Evolutionary conservation across 176 grass and related monocot species (phyloP).

Genomic region (bread wheat (Triticum aestivum)): IWGSC_CS_RefSeq_v2.1 NC_057796.1:423600757-423601256

Average conservation of each 20-base stretch:
- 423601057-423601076: not conserved
- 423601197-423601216: slow-evolving; percentile 1
- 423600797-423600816: not conserved
- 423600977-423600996: too few relatives aligned
- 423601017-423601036: not conserved
- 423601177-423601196: not conserved
- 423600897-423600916: not conserved
- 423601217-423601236: slow-evolving; percentile 20
- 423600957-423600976: too few relatives aligned
- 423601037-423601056: not conserved
- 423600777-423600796: not conserved
- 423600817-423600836: not conserved
- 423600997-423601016: too few relatives aligned
- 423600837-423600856: not conserved
- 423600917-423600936: too few relatives aligned
- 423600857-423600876: not conserved
- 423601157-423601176: not conserved
- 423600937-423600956: too few relatives aligned
- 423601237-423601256: slow-evolving; percentile 28
- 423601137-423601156: slow-evolving; percentile 1
- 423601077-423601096: slow-evolving; percentile 7
- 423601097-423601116: not conserved
- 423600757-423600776: slow-evolving; percentile 16
- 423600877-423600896: not conserved
- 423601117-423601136: slow-evolving; percentile 18